These are phyloP conservation scores for Iris macrosiphon DNA, from an alignment of 106 monocot species.

Conservation along the genomic window DNA sequence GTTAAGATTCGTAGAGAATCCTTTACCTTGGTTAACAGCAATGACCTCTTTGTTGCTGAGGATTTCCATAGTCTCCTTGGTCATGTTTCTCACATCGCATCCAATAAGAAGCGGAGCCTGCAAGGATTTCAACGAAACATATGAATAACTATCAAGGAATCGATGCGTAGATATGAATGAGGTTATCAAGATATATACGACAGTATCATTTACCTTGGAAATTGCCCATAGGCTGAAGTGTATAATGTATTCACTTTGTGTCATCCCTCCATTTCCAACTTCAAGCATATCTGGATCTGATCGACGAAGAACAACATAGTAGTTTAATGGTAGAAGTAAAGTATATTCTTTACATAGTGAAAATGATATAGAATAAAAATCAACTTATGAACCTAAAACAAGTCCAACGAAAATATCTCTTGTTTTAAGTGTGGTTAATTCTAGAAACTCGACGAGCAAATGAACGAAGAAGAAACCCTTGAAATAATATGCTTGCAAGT, in stretches of 20 bases:
- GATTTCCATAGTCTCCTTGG: conserved; percentile 46
- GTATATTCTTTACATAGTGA: too few species aligned
- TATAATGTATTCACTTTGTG: conserved; percentile 56
- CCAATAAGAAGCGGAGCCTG: conserved; percentile 81
- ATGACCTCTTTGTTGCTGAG: conserved; percentile 59
- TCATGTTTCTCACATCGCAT: conserved; percentile 58
- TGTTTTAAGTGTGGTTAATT: too few species aligned
- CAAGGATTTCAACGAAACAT: not conserved
- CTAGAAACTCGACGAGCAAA: too few species aligned
- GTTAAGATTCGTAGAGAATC: not conserved
- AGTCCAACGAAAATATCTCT: too few species aligned
- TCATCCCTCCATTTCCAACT: conserved; percentile 92
- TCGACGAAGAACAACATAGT: not conserved
- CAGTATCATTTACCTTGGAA: conserved; percentile 45
- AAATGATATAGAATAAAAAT: too few species aligned
- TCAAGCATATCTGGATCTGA: conserved; percentile 95
- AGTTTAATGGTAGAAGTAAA: too few species aligned
- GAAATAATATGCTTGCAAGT: too few species aligned
- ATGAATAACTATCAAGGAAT: not conserved
- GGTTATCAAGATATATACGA: not conserved
- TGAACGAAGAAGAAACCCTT: too few species aligned
- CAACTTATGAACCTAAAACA: too few species aligned
- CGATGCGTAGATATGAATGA: not conserved
- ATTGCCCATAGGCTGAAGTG: conserved; percentile 93
- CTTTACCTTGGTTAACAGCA: conserved; percentile 66